Percentiles rank a stretch among this genome's conserved stretches.
Evolutionary conservation across 1,284 basidiomycete genomes (phyloP).

Genomic region (Cryptococcus depauperatus): DNA sequence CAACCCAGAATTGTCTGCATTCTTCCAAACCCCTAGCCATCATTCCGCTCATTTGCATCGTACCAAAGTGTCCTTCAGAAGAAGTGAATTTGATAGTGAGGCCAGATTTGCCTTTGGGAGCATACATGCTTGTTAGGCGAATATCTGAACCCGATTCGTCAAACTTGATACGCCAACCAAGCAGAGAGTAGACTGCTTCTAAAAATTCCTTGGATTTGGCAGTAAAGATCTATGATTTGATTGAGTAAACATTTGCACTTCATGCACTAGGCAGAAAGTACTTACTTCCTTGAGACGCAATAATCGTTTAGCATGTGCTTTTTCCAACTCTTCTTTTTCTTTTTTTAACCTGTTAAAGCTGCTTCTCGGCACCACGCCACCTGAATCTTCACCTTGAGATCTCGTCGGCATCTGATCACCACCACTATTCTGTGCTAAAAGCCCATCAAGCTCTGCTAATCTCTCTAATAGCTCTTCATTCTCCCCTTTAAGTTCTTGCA

Average conservation of each 20-base stretch:
- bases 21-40: slow-evolving; percentile 45
- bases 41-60: slow-evolving; percentile 47
- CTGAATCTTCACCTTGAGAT: neutral
- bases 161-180: slow-evolving; percentile 52
- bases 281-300: slow-evolving; percentile 48
- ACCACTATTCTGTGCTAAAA: slow-evolving; percentile 6
- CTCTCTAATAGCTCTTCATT: slow-evolving; percentile 47
- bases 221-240: slow-evolving; percentile 43
- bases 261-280: neutral
- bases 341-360: slow-evolving; percentile 45
- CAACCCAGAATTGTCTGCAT: slow-evolving; percentile 49
- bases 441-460: slow-evolving; percentile 19
- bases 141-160: slow-evolving; percentile 50
- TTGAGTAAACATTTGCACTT: neutral
- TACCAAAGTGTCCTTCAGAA: slow-evolving; percentile 48
- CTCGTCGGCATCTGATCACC: slow-evolving; percentile 3
- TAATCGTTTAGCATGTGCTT: slow-evolving; percentile 49
- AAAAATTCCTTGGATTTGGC: slow-evolving; percentile 51
- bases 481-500: slow-evolving; percentile 48
- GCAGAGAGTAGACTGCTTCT: slow-evolving; percentile 50
- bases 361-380: slow-evolving; percentile 43
- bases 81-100: slow-evolving; percentile 46
- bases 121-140: slow-evolving; percentile 51
- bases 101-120: slow-evolving; percentile 48
- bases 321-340: slow-evolving; percentile 45